Conservation (phyloP, 2,329 filamentous ascomycete genomes). For the Zymoseptoria brevis region DNA sequence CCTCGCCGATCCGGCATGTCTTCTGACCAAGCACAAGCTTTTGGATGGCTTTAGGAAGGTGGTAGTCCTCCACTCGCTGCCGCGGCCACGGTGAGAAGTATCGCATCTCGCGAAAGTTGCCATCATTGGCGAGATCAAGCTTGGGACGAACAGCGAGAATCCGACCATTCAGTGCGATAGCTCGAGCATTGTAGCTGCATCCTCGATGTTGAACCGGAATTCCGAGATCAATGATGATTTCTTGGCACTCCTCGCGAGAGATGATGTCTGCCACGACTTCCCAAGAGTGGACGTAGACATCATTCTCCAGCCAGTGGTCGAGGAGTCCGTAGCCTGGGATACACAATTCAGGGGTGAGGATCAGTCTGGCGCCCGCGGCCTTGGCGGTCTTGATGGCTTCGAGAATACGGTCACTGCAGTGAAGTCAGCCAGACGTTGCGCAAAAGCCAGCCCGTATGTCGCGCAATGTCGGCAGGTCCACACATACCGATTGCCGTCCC, state of each 20-base stretch:
- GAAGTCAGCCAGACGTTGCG: neutral
- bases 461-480: neutral
- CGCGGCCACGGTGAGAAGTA: constrained; percentile 58
- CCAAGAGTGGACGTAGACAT: constrained; percentile 41
- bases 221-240: constrained; percentile 52
- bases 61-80: constrained; percentile 55
- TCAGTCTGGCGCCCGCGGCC: constrained; percentile 52
- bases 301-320: constrained; percentile 51
- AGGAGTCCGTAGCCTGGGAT: constrained; percentile 58
- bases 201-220: constrained; percentile 54
- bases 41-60: constrained; percentile 52
- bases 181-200: constrained; percentile 57
- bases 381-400: constrained; percentile 56
- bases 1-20: constrained; percentile 61
- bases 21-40: constrained; percentile 46
- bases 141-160: constrained; percentile 67
- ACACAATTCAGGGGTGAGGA: constrained; percentile 42
- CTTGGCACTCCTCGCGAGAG: constrained; percentile 50
- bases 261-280: constrained; percentile 57
- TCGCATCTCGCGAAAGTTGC: constrained; percentile 45
- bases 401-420: constrained; percentile 47
- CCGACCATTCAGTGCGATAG: constrained; percentile 58
- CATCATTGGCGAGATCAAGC: constrained; percentile 62
- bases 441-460: neutral
- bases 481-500: constrained; percentile 48